Percentiles rank a stretch among this genome's conserved stretches.
These are phyloP conservation scores for Gaultheria prostrata DNA, from an alignment of 148 eudicot genomes.

Conservation along the genomic window DNA sequence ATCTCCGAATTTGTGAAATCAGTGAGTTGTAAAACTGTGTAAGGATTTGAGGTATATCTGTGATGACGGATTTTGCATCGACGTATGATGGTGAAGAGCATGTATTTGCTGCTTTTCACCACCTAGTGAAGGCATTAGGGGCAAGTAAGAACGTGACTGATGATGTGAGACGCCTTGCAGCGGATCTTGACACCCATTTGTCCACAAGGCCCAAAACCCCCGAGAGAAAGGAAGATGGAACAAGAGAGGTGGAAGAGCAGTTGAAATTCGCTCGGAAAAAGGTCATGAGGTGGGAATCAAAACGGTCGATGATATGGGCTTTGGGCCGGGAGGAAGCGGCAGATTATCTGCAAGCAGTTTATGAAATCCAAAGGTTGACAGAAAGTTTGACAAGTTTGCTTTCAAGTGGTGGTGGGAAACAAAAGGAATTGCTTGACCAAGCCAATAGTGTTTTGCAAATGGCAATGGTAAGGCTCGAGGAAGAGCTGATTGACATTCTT, in stretches of 20 bases:
- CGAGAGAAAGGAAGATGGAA: constrained; percentile 8
- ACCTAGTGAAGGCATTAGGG: constrained; percentile 34
- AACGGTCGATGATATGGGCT: constrained; percentile 37
- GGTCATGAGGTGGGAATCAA: constrained; percentile 29
- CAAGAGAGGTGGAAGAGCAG: constrained; percentile 32
- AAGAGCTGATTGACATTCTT: constrained; percentile 41
- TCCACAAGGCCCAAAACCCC: constrained; percentile 17
- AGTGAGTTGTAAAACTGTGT: not conserved
- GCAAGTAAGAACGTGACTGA: constrained; percentile 19
- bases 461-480: constrained; percentile 44
- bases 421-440: constrained; percentile 27
- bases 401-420: constrained; percentile 14
- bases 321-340: constrained; percentile 24
- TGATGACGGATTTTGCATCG: constrained; percentile 20
- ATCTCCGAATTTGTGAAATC: not conserved
- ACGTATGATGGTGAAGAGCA: constrained; percentile 30
- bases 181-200: constrained; percentile 35
- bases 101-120: constrained; percentile 34
- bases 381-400: constrained; percentile 25
- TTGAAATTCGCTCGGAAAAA: constrained; percentile 29
- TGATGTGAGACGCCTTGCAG: constrained; percentile 20
- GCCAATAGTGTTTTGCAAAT: constrained; percentile 38
- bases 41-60: not conserved
- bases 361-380: constrained; percentile 33
- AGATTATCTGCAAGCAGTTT: constrained; percentile 40